Percentiles rank a stretch among this genome's conserved stretches.
phyloP scores from a whole-genome alignment of 1,284 basidiomycete genomes.

The Rhizoctonia solani region DNA sequence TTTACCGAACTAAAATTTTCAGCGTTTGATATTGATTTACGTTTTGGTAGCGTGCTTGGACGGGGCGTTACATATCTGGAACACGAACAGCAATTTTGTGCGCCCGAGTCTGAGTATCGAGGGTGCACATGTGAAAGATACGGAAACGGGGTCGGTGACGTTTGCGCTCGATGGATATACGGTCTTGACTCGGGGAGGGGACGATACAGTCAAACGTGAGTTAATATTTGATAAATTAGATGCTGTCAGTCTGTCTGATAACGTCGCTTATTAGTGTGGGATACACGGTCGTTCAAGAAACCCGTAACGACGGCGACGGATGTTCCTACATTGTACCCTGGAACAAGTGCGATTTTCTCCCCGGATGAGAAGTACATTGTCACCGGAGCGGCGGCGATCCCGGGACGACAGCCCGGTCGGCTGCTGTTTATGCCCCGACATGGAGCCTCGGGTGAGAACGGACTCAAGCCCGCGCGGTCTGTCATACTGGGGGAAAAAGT shows the following conservation, averaged over 20 bases:
- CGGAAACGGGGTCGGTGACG: constrained; percentile 80
- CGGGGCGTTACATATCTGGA: constrained; percentile 92
- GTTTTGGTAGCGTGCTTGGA: constrained; percentile 73
- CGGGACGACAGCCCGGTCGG: constrained; percentile 67
- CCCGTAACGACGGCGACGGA: constrained; percentile 67
- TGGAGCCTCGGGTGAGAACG: constrained; percentile 58
- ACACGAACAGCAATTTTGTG: constrained; percentile 87
- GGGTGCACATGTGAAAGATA: constrained; percentile 80
- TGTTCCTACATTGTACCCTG: constrained; percentile 80
- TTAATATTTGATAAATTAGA: constrained; percentile 42
- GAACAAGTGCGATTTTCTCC: constrained; percentile 91
- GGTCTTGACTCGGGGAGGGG: constrained; percentile 84
- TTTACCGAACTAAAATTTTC: constrained; percentile 33
- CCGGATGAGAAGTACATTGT: constrained; percentile 87
- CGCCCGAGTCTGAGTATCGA: constrained; percentile 85
- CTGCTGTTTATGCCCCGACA: constrained; percentile 75
- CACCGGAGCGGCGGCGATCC: constrained; percentile 70
- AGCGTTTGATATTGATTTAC: constrained; percentile 26
- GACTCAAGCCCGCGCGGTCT: constrained; percentile 10
- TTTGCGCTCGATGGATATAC: constrained; percentile 84
- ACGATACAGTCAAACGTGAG: constrained; percentile 93
- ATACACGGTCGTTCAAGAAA: constrained; percentile 84
- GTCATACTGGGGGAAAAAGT: constrained; percentile 64
- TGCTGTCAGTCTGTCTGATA: constrained; percentile 10
- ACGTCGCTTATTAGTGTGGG: constrained; percentile 76